These are phyloP conservation scores for Hordeum marinum DNA, from an alignment of 176 grass and related monocot genomes.

Conservation along the genomic window DNA sequence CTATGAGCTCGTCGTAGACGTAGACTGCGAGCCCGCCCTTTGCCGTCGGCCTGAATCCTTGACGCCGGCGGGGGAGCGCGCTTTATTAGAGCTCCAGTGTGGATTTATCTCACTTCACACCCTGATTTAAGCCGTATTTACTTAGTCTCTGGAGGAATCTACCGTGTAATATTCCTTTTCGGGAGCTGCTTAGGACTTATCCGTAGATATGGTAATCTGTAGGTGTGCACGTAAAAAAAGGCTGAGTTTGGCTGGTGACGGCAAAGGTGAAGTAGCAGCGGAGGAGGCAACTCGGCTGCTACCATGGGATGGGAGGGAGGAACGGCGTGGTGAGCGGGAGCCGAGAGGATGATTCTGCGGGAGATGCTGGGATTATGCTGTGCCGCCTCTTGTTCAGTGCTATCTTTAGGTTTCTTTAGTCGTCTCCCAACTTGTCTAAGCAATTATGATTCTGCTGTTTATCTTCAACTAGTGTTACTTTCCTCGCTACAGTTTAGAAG, in stretches of 20 bases:
- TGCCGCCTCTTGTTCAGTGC: not conserved
- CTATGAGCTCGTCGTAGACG: not conserved
- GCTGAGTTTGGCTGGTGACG: too few relatives aligned
- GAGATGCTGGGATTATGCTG: slow-evolving; percentile 10
- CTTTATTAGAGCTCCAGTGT: not conserved
- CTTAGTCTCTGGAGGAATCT: not conserved
- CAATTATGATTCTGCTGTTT: too few relatives aligned
- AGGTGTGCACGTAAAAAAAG: too few relatives aligned
- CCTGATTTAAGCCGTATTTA: not conserved
- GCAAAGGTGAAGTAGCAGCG: too few relatives aligned
- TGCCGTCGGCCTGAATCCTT: not conserved
- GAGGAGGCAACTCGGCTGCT: too few relatives aligned
- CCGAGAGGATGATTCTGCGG: not conserved
- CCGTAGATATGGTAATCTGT: too few relatives aligned
- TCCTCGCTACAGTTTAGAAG: too few relatives aligned
- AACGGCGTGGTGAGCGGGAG: not conserved
- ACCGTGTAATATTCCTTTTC: slow-evolving; percentile 14
- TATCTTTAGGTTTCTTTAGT: not conserved
- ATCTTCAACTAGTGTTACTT: too few relatives aligned
- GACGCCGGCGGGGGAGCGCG: not conserved
- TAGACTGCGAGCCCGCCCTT: not conserved
- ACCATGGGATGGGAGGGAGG: not conserved
- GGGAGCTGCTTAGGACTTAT: too few relatives aligned
- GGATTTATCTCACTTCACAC: not conserved
- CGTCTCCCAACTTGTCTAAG: too few relatives aligned